Conservation (phyloP, 495 filamentous ascomycete species). For the Immersiella caudata region DNA sequence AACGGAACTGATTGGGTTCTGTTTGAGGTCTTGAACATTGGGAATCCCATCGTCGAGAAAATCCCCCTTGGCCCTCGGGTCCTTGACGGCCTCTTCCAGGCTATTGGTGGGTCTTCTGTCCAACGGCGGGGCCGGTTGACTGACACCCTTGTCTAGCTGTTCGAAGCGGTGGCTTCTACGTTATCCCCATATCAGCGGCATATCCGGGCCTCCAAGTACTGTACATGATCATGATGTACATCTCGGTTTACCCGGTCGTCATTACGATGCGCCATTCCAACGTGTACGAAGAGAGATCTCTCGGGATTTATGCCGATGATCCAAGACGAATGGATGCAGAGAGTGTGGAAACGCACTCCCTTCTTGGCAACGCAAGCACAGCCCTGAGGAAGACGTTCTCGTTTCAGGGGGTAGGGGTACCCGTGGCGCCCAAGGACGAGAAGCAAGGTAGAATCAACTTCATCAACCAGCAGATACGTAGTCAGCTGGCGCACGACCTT, state of each 20-base stretch:
- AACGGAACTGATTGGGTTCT: constrained; percentile 82
- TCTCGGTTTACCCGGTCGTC: constrained; percentile 74
- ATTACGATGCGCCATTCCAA: constrained; percentile 71
- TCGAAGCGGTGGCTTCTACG: constrained; percentile 81
- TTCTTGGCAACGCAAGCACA: background rate
- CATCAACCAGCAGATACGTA: constrained; percentile 69
- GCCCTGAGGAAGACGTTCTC: constrained; percentile 33
- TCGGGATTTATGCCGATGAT: constrained; percentile 68
- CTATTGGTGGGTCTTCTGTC: constrained; percentile 48
- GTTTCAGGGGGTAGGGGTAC: constrained; percentile 45
- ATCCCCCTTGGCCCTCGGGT: constrained; percentile 63
- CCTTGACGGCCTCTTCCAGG: constrained; percentile 83
- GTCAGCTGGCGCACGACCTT: constrained; percentile 81
- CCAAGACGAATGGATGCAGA: constrained; percentile 25
- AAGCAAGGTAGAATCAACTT: constrained; percentile 48
- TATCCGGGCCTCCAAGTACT: constrained; percentile 75
- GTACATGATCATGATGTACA: constrained; percentile 95
- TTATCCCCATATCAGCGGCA: constrained; percentile 70
- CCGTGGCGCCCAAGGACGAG: constrained; percentile 7
- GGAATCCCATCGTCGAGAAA: constrained; percentile 62
- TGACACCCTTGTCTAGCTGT: constrained; percentile 54
- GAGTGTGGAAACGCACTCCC: background rate
- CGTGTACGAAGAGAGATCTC: constrained; percentile 66
- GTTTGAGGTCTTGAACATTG: constrained; percentile 79
- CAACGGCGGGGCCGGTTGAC: background rate